Evolutionary conservation across 192 early-diverging fungal genomes (phyloP), one percentile per base, ranked within the genome.

Genomic region (Oehlia diaphana): DNA sequence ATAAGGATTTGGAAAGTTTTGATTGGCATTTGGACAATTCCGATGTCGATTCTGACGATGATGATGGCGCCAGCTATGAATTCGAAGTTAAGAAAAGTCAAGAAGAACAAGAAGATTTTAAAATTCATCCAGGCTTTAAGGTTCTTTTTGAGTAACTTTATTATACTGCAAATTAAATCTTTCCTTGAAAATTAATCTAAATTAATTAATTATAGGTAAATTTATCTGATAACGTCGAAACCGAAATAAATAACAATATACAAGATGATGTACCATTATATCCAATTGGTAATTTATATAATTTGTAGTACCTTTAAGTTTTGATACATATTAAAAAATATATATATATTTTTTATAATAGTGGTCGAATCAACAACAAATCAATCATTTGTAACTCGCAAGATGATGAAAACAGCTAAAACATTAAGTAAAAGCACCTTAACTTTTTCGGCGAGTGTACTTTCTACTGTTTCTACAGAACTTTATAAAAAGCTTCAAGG

Each of bases 101-200:
- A 49, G 75, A 77, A 49, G 33, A 77, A 77, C 64, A 77, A 13
- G 75, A 77, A 44, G 26, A 77, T 31, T 77, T 77, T 31, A 23
- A 49, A 49, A 21, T 49, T 5, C 26, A 47, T 66, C 39, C 62
- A 9, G 75, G 75, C 19, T 77, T 77, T 77, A 31, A 77, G 63
- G 75, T 77, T 33, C 9, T 9, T 47, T 0, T 12, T 16, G 6
- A 63, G 13, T 63, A 9, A 13, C 4, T 35, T 58, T 50, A 31
- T 31, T 31, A 44, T 70, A 39, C 26, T 14, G n/a, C 19, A 12
- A 58, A 10, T 9, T 70, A 70, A 42, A 21, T 26, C 16, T 26
- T 31, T 31, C 49, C 31, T 14, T 31, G 42, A 26, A 49, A n/a
- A n/a, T 19, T 50, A 19, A 70, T 16, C 13, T 2, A 7, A 16